Conservation (phyloP, 2,329 filamentous ascomycete species). For the Rosellinia necatrix region DNA sequence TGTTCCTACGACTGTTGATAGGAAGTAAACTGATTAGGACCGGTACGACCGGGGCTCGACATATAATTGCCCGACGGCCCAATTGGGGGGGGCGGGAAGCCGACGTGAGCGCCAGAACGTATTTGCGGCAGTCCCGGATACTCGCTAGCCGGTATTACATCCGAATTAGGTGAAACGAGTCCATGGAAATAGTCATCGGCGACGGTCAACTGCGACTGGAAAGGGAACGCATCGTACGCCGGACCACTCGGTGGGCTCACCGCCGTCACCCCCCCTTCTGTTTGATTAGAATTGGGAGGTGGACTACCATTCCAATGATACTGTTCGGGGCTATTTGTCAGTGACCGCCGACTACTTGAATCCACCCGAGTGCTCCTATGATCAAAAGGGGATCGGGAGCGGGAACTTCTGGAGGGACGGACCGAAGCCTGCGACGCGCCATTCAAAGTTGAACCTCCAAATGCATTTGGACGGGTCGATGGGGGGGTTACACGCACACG, state of each 20-base stretch:
- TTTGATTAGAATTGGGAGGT: slow-evolving; percentile 23
- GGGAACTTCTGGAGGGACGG: slow-evolving; percentile 29
- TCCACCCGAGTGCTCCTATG: slow-evolving; percentile 4
- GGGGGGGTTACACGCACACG: slow-evolving; percentile 36
- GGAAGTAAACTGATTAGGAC: slow-evolving; percentile 30
- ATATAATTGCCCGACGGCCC: slow-evolving; percentile 31
- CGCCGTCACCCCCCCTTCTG: slow-evolving; percentile 22
- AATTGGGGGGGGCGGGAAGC: slow-evolving; percentile 32
- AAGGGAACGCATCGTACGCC: slow-evolving; percentile 26
- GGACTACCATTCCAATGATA: slow-evolving; percentile 27
- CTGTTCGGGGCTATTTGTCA: slow-evolving; percentile 28
- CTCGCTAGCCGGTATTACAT: slow-evolving; percentile 17
- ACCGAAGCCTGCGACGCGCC: slow-evolving; percentile 32
- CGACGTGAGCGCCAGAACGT: slow-evolving; percentile 16
- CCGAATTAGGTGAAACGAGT: slow-evolving; percentile 1
- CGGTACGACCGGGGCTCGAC: slow-evolving; percentile 23
- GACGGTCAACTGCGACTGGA: slow-evolving; percentile 24
- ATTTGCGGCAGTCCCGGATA: slow-evolving; percentile 30
- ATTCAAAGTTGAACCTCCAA: slow-evolving; percentile 26
- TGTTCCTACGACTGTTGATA: slow-evolving; percentile 35
- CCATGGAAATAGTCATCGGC: slow-evolving; percentile 25
- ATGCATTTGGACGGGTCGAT: slow-evolving; percentile 29
- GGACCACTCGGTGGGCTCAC: slow-evolving; percentile 20
- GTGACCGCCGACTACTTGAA: slow-evolving; percentile 18
- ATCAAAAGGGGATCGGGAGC: slow-evolving; percentile 23